A percentile compares a stretch with the other conserved stretches of the same genome.
Conservation (phyloP, 352 stramenopile genomes). For the Phytophthora tentaculata region DNA sequence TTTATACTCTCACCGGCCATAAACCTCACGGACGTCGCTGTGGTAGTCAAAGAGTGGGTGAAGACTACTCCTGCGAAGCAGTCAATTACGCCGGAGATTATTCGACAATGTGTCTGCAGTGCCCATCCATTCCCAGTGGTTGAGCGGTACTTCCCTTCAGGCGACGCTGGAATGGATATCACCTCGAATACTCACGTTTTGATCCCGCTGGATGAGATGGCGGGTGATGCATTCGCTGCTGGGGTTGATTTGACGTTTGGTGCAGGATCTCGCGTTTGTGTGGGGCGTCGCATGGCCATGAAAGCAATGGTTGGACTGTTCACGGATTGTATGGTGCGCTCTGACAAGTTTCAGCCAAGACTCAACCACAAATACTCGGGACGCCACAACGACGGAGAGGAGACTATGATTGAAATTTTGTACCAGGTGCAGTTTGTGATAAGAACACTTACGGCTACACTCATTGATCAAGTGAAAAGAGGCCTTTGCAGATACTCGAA, state of each 20-base stretch:
- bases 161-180: constrained; percentile 25
- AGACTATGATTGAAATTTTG: constrained; percentile 31
- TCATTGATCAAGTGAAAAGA: constrained; percentile 10
- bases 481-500: background rate
- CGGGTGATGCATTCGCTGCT: constrained; percentile 36
- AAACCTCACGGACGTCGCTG: constrained; percentile 39
- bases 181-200: constrained; percentile 38
- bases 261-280: constrained; percentile 33
- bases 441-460: constrained; percentile 9
- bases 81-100: constrained; percentile 28
- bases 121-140: constrained; percentile 40
- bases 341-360: constrained; percentile 30
- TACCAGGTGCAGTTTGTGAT: constrained; percentile 33
- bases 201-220: constrained; percentile 41
- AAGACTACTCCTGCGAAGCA: constrained; percentile 17
- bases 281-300: constrained; percentile 43
- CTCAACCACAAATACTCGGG: constrained; percentile 44
- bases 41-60: constrained; percentile 30
- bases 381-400: constrained; percentile 41
- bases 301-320: constrained; percentile 44
- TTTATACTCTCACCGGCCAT: constrained; percentile 44
- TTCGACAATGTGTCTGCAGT: constrained; percentile 40
- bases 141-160: constrained; percentile 33
- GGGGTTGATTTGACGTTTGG: constrained; percentile 43
- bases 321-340: constrained; percentile 34